A percentile compares a stretch with the other conserved stretches of the same genome.
These are phyloP conservation scores for Xylariaceae sp. DNA, from an alignment of 2,329 filamentous ascomycete genomes.

Conservation along the genomic window DNA sequence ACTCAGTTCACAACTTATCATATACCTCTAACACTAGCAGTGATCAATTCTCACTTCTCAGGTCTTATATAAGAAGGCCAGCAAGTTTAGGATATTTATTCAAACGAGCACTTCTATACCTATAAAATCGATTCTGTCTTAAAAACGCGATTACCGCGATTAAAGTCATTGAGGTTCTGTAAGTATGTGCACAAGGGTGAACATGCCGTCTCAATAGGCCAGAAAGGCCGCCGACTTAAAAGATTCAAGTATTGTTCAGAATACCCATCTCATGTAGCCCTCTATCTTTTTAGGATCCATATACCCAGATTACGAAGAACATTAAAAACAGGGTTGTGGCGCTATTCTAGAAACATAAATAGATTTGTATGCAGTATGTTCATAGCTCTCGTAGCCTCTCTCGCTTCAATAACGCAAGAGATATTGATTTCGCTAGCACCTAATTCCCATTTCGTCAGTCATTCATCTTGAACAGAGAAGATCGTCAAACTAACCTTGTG, in stretches of 20 bases:
- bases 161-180: not conserved
- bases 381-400: conserved; percentile 89
- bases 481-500: conserved; percentile 73
- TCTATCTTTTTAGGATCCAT: too few species aligned
- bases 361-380: conserved; percentile 96
- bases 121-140: not conserved
- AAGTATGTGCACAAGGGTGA: conserved; percentile 2
- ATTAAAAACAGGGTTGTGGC: too few species aligned
- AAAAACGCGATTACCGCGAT: not conserved
- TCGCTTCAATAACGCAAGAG: conserved; percentile 92
- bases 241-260: not conserved
- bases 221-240: not conserved
- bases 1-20: too few species aligned
- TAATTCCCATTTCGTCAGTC: conserved; percentile 44
- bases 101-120: too few species aligned
- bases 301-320: too few species aligned
- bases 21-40: too few species aligned
- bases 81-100: too few species aligned
- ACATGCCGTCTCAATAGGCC: not conserved
- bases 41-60: too few species aligned
- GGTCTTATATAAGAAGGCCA: too few species aligned
- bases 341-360: conserved; percentile 88
- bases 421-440: conserved; percentile 99
- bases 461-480: not conserved
- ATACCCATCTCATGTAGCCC: not conserved